Percentiles rank a stretch among this genome's conserved stretches.
Conservation (phyloP, 139 green algal species). For the Micractinium conductrix region DNA sequence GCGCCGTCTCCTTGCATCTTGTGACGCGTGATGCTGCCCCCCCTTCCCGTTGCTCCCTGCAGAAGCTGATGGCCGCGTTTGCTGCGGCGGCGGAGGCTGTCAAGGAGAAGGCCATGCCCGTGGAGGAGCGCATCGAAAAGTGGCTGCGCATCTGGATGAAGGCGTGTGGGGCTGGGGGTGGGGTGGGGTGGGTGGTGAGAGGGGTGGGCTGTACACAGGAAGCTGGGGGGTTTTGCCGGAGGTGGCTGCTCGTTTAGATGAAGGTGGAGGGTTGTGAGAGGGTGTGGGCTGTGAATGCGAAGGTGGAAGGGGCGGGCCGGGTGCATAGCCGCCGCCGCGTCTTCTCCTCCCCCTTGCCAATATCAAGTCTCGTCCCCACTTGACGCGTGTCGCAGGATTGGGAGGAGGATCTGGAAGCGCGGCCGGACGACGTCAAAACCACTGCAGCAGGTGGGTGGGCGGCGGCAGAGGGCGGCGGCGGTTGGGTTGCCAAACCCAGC, state of each 20-base stretch:
- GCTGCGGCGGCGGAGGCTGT: slow-evolving; percentile 63
- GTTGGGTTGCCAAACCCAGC: no score
- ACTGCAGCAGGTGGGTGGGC: slow-evolving; percentile 34
- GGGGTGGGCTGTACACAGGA: no score
- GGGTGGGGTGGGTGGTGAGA: not conserved
- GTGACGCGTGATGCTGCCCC: not conserved
- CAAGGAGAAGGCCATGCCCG: slow-evolving; percentile 66
- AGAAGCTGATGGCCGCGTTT: slow-evolving; percentile 55
- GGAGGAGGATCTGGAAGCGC: slow-evolving; percentile 88
- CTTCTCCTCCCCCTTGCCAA: no score
- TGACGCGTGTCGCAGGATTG: slow-evolving; percentile 78
- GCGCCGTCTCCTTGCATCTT: no score
- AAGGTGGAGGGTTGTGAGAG: no score
- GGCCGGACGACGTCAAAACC: slow-evolving; percentile 52
- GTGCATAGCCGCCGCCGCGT: no score
- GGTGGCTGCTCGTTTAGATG: not conserved
- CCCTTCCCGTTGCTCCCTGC: not conserved
- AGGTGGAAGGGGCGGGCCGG: no score
- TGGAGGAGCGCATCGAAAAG: slow-evolving; percentile 78
- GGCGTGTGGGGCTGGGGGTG: not conserved
- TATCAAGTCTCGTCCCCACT: no score
- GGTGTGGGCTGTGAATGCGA: no score
- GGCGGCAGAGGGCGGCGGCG: no score
- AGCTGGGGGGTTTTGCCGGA: not conserved
- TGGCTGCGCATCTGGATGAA: slow-evolving; percentile 49